These are phyloP conservation scores for Grigorovia yakushimaensis DNA, from an alignment of 805 yeast species.

Conservation along the genomic window DNA sequence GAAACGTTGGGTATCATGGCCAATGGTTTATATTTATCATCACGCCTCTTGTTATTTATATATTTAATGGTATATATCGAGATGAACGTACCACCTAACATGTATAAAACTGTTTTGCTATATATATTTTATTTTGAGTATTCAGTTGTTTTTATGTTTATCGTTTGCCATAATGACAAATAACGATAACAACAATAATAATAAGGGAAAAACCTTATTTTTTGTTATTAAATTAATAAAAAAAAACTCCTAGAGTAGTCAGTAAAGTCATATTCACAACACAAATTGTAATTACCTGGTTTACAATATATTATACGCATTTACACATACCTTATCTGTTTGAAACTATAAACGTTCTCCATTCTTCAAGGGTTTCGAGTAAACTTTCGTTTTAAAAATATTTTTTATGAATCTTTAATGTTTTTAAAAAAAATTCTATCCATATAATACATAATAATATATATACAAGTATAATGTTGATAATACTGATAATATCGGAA, in stretches of 20 bases:
- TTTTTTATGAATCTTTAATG: not conserved
- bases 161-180: too few species aligned
- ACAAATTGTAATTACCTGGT: too few species aligned
- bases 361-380: not conserved
- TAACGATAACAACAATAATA: too few species aligned
- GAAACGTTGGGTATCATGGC: conserved; percentile 12
- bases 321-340: conserved; percentile 21
- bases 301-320: too few species aligned
- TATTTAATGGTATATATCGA: conserved; percentile 21
- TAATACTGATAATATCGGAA: not conserved
- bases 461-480: not conserved
- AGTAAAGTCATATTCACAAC: too few species aligned
- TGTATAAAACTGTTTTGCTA: conserved; percentile 20
- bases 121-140: too few species aligned
- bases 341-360: not conserved
- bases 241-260: too few species aligned
- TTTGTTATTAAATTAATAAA: too few species aligned
- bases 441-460: too few species aligned
- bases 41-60: conserved; percentile 29
- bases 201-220: too few species aligned
- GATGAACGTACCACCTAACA: conserved; percentile 21
- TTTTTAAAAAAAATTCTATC: not conserved
- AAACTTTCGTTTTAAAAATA: not conserved
- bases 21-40: conserved; percentile 28
- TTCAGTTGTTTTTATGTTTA: too few species aligned